Base-by-base conservation (phyloP, 306 rosid species). In the Hippophae gyantsensis region DNA sequence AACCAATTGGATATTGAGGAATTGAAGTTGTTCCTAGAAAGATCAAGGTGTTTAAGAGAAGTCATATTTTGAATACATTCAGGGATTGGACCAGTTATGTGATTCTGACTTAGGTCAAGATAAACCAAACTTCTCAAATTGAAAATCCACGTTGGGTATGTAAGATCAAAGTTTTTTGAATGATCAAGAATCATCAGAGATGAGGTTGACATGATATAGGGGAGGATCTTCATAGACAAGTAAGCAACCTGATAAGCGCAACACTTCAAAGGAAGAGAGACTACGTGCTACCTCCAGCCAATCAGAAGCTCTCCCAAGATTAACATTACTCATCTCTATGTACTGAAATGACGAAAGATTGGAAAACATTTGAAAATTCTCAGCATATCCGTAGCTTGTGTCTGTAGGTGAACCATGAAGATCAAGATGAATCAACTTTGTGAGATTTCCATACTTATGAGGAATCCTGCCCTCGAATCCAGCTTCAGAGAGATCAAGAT, bases 371-470 rank as follows among this genome's bases (percentile, higher is more conserved):
- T 50, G 60, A 61, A 75, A 62, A 32, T 45, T 60, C 26, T 60
- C 65, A 3, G 68, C 68, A 27, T 63, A 57, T 43, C 56, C 43
- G 43, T 18, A 68, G 40, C 27, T 10, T 9, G 52, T 8, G 2
- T 2, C 12, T 8, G 3, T 12, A 46, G 49, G 9, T 46, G 13
- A 23, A 53, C 48, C 42, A 60, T 57, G 53, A 45, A 66, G 70
- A 67, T 71, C 69, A 71, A 76, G 73, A 43, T 57, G 48, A 10
- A 13, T 67, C 27, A 76, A 38, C 9, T 57, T 38, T 18, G 76
- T 57, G 23, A 76, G 73, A 12, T 75, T 76, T 54, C 73, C 70
- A 48, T 70, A 73, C 50, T 71, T 70, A 14, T 9, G 67, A 53
- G 81, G 76, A 60, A 76, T 58, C 43, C 53, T 12, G 53, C 81